A percentile compares a stretch with the other conserved stretches of the same genome.
These are phyloP conservation scores for Apiotrichum akiyoshidainum DNA, from an alignment of 1,284 basidiomycete genomes.

Conservation along the genomic window DNA sequence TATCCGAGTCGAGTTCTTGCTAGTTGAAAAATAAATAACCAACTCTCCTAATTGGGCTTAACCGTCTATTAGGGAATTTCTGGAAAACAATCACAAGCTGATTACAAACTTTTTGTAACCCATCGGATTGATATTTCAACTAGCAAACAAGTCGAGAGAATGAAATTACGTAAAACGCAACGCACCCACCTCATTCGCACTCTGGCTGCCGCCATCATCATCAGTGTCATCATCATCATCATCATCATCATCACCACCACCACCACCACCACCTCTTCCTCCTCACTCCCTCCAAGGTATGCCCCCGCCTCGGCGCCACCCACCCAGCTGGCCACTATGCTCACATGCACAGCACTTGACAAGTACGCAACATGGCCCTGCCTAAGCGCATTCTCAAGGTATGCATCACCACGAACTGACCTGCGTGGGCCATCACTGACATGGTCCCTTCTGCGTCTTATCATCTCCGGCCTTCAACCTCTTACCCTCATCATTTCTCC, in stretches of 20 bases:
- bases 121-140: too few species aligned
- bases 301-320: neutral
- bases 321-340: neutral
- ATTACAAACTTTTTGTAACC: conserved; percentile 56
- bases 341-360: neutral
- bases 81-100: conserved; percentile 1
- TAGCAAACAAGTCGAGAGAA: too few species aligned
- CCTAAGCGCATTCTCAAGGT: conserved; percentile 54
- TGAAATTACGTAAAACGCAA: too few species aligned
- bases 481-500: neutral
- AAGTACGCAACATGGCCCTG: conserved; percentile 26
- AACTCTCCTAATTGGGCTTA: conserved; percentile 9
- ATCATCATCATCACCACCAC: too few species aligned
- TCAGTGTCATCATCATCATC: too few species aligned
- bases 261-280: too few species aligned
- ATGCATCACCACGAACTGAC: conserved; percentile 10
- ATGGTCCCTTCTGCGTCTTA: neutral
- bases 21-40: conserved; percentile 19
- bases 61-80: conserved; percentile 11
- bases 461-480: neutral
- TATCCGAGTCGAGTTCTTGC: conserved; percentile 18
- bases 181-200: too few species aligned
- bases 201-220: too few species aligned
- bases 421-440: neutral
- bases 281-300: too few species aligned